Base-by-base conservation (phyloP, 352 stramenopile species). In the Pythium oligandrum region DNA sequence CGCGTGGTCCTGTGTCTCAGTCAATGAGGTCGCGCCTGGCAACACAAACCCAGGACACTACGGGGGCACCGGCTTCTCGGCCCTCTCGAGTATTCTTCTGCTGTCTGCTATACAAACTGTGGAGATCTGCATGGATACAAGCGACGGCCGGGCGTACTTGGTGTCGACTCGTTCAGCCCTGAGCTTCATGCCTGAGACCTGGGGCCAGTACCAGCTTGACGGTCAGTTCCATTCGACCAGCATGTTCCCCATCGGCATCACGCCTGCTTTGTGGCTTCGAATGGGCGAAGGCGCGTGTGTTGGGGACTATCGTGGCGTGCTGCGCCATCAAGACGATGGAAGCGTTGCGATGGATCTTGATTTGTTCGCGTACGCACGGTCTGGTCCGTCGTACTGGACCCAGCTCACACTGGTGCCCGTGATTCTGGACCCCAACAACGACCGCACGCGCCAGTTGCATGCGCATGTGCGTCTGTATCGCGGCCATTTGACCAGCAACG, bases 341-440 rank as follows among this genome's bases (percentile, higher is more conserved):
- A 44, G 55, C 2, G 44, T 60, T 26, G 55, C 59, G n/a, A 45
- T 69, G 17, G 55, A 69, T n/a, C 44, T 69, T 7, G 55, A 69
- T 30, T 17, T 59, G 31, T 64, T 64, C 40, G 43, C 48, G 32
- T 69, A 64, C 51, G 48, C 55, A 31, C 33, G 53, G 10, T 40
- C 54, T 8, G 46, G 40, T 36, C 49, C 60, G 36, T 68, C 60
- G 55, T 68, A 63, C 51, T 68, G 43, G 17, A 6, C 61, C 17
- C 60, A 63, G 51, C 10, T 63, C 6, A 57, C 54, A 12, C 4
- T 63, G 5, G 45, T 68, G 3, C 55, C 61, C 17, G n/a, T 44
- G 7, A 35, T 44, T 8, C n/a, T 35, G 5, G 17, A 11, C 6
- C 8, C 30, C 8, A 40, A 33, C 3, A 47, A 33, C 26, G 51